phyloP scores from a whole-genome alignment of 2,329 filamentous ascomycete species.

The Curvularia spicifera region DNA sequence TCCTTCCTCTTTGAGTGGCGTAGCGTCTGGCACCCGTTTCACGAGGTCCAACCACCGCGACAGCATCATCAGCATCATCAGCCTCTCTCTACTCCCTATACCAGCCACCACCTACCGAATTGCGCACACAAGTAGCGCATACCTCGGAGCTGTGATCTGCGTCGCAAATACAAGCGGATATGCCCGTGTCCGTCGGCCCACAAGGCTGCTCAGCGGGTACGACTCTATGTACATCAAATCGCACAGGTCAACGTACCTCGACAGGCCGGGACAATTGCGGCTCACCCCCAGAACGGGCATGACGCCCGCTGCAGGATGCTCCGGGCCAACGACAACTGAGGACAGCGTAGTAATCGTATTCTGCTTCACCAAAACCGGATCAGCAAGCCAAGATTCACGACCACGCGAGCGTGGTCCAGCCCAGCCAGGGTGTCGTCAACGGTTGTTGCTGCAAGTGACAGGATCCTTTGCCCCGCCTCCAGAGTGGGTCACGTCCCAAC shows the following conservation, averaged over 20 bases:
- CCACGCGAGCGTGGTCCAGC: conserved; percentile 30
- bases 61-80: not conserved
- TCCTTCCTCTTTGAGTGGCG: not conserved
- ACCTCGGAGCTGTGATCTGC: conserved; percentile 36
- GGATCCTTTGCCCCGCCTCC: conserved; percentile 23
- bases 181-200: conserved; percentile 30
- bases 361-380: conserved; percentile 36
- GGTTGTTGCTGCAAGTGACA: conserved; percentile 24
- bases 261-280: conserved; percentile 26
- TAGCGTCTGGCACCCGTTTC: not conserved
- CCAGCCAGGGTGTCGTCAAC: conserved; percentile 25
- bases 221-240: conserved; percentile 29
- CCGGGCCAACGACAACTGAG: not conserved
- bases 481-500: conserved; percentile 28
- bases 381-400: conserved; percentile 29
- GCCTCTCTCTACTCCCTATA: not conserved
- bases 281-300: conserved; percentile 31
- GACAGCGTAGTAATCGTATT: conserved; percentile 23
- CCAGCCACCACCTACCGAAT: not conserved
- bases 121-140: not conserved
- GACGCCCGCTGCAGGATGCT: not conserved
- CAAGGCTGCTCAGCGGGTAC: conserved; percentile 30
- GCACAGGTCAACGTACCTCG: conserved; percentile 31
- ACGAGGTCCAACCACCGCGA: not conserved
- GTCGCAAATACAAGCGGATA: conserved; percentile 33